phyloP scores from a whole-genome alignment of 2,329 filamentous ascomycete genomes.

The Sporothrix globosa region DNA sequence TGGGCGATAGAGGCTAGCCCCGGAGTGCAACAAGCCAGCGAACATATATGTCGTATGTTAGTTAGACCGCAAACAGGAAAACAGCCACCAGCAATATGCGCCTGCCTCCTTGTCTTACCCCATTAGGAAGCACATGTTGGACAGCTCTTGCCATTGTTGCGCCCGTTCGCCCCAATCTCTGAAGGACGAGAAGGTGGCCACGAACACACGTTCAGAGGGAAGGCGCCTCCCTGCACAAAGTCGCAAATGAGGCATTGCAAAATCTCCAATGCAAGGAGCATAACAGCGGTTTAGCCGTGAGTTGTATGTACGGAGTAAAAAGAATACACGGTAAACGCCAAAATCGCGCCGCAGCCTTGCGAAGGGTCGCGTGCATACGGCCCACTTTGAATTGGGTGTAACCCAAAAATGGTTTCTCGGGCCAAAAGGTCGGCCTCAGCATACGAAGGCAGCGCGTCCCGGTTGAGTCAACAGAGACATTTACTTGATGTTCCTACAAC shows the following conservation, averaged over 20 bases:
- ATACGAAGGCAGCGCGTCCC: constrained; percentile 26
- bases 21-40: neutral
- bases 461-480: constrained; percentile 28
- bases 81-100: neutral
- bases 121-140: neutral
- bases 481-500: neutral
- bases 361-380: constrained; percentile 21
- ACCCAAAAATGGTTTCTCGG: neutral
- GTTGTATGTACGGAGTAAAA: constrained; percentile 7
- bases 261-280: neutral
- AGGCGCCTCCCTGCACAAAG: neutral
- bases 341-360: constrained; percentile 31
- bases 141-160: constrained; percentile 13
- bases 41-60: neutral
- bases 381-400: constrained; percentile 14
- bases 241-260: neutral
- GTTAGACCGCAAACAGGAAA: constrained; percentile 20
- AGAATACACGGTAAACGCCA: constrained; percentile 15
- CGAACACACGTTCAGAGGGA: neutral
- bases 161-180: neutral
- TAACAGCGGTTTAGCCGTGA: constrained; percentile 6
- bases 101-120: neutral
- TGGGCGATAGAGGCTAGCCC: neutral
- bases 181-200: neutral
- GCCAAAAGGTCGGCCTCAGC: neutral